Base-by-base conservation (phyloP, 148 eudicot genomes). In the Camellia japonica region DNA sequence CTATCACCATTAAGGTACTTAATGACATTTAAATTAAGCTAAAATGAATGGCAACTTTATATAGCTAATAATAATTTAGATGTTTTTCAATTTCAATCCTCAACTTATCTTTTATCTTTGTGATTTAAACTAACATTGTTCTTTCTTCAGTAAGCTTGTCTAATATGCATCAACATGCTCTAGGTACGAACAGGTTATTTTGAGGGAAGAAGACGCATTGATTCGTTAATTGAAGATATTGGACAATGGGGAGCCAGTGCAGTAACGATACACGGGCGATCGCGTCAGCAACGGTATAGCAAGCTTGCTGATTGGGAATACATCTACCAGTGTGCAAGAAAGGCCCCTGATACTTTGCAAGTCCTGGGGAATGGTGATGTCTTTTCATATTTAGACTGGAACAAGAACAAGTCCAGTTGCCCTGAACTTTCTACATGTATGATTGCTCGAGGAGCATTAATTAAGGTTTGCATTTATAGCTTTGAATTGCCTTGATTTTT, bases 221-320 rank as follows among this genome's bases (percentile, higher is more conserved):
- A 94, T 78, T 86, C 95, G 74, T 42, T 92, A 8, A 92, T 97
- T 79, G 87, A 84, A 78, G 94, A 92, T 78, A 89, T 97, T 44
- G 88, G 87, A 38, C 79, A 85, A 46, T 97, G 99, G 99, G 99
- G 99, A 81, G 95, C 99, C 44, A 90, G 77, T 88, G 99, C 98
- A 60, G 73, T 97, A 58, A 94, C 99, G 13, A 82, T 97, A 80
- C 99, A 97, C 78, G 99, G 99, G 55, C 90, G 99, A 54, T 89
- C 98, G 44, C 95, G 99, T 51, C 99, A 97, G 84, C 99, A 97
- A 80, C 89, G 99, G 16, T 97, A 97, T 83, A 90, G 92, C 92
- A 94, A 92, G 87, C 91, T 86, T 84, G 97, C 99, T 82, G 99
- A 97, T 80, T 97, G 99, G 99, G 92, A 90, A 0, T 97, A 94